Evolutionary conservation across 164 flowering plant species (phyloP).

Genomic region (Platanus orientalis): DNA sequence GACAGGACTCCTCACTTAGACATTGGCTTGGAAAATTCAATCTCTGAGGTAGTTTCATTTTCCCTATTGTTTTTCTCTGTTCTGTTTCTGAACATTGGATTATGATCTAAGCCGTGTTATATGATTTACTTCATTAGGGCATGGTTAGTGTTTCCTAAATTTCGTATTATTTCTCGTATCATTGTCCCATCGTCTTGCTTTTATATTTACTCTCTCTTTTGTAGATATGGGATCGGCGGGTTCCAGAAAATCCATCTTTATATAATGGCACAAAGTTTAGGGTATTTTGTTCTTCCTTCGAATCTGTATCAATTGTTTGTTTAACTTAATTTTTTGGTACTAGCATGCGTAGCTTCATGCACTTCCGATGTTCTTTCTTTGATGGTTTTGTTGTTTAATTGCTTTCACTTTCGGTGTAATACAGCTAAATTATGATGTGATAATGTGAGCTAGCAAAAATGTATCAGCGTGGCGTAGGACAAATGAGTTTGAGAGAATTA

Average conservation of each 20-base stretch:
- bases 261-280: constrained; percentile 84
- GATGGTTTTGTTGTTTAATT: neutral
- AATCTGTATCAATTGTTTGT: neutral
- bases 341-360: too few species aligned
- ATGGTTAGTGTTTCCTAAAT: neutral
- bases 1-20: constrained; percentile 74
- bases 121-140: neutral
- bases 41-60: constrained; percentile 44
- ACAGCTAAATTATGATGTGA: too few species aligned
- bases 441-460: too few species aligned
- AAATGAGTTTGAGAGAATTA: too few species aligned
- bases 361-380: neutral
- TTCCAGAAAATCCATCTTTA: constrained; percentile 48
- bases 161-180: too few species aligned
- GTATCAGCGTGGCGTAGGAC: too few species aligned
- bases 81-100: neutral
- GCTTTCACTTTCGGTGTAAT: too few species aligned
- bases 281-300: constrained; percentile 35
- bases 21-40: constrained; percentile 47
- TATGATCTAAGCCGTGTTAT: neutral
- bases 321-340: neutral
- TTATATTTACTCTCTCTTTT: neutral
- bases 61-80: neutral
- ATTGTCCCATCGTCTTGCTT: neutral
- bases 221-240: constrained; percentile 73